Percentiles rank a stretch among this genome's conserved stretches.
Conservation (phyloP, 2,329 filamentous ascomycete genomes). For the Cryoendolithus antarcticus region DNA sequence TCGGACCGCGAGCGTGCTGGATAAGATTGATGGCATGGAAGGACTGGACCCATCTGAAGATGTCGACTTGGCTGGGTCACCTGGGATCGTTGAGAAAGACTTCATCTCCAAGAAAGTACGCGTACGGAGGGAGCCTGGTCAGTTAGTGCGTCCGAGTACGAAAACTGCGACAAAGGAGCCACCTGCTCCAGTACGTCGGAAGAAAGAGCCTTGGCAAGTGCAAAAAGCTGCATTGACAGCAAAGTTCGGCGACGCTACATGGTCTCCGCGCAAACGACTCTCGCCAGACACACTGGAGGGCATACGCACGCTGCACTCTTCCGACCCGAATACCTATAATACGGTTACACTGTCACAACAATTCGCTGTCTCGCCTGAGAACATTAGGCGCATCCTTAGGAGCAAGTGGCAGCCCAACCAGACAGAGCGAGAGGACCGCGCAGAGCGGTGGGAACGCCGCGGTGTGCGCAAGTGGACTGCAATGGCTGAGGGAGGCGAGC, state of each 20-base stretch:
- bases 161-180: background rate
- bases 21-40: conserved; percentile 13
- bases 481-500: conserved; percentile 38
- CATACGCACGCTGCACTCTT: conserved; percentile 67
- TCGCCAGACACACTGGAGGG: conserved; percentile 88
- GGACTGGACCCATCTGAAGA: background rate
- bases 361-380: conserved; percentile 80
- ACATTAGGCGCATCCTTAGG: conserved; percentile 73
- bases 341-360: conserved; percentile 60
- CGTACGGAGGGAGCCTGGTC: no score
- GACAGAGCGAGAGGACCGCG: conserved; percentile 31
- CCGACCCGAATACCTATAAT: conserved; percentile 66
- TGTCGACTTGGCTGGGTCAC: no score
- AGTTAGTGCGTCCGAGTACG: no score
- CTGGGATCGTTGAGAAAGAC: no score
- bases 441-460: conserved; percentile 34
- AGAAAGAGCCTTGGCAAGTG: conserved; percentile 50
- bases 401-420: conserved; percentile 57
- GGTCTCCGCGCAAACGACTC: conserved; percentile 72
- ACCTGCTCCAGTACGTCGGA: conserved; percentile 5
- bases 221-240: conserved; percentile 63
- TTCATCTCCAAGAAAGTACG: no score
- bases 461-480: conserved; percentile 38
- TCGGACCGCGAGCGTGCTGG: conserved; percentile 9
- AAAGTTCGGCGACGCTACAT: conserved; percentile 67